Conservation (phyloP, 345 rosid species). For the Murraya koenigii region DNA sequence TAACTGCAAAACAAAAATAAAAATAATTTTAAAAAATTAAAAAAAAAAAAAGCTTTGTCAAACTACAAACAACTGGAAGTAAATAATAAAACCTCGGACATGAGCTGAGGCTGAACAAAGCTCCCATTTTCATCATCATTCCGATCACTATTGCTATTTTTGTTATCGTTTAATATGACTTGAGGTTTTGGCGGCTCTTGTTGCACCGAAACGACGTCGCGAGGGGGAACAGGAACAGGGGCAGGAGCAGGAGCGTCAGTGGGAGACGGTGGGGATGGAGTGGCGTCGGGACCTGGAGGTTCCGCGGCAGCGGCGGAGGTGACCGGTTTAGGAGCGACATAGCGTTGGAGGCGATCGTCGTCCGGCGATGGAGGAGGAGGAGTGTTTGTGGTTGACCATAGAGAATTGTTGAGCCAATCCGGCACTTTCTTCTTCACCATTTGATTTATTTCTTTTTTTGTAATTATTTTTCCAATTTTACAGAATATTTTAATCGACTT, state of each 20-base stretch:
- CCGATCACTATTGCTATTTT: slow-evolving; percentile 10
- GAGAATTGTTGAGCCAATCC: slow-evolving; percentile 96
- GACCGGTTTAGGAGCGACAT: slow-evolving; percentile 23
- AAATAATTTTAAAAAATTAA: not conserved
- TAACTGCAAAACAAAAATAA: slow-evolving; percentile 37
- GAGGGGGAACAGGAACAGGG: slow-evolving; percentile 11
- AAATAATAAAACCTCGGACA: slow-evolving; percentile 56
- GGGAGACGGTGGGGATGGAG: slow-evolving; percentile 40
- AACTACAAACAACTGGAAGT: not conserved
- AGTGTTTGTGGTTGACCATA: slow-evolving; percentile 70
- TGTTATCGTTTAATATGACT: slow-evolving; percentile 26
- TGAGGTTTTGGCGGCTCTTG: slow-evolving; percentile 40
- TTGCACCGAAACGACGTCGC: slow-evolving; percentile 19
- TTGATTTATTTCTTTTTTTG: not conserved
- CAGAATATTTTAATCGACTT: not conserved
- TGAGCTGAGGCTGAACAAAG: slow-evolving; percentile 59
- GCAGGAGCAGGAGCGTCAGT: slow-evolving; percentile 44
- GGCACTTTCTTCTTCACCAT: slow-evolving; percentile 90
- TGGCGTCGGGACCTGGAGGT: slow-evolving; percentile 35
- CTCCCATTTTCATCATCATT: slow-evolving; percentile 29
- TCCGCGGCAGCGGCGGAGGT: slow-evolving; percentile 29
- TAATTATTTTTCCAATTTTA: not conserved
- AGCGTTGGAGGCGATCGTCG: slow-evolving; percentile 42
- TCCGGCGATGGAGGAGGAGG: slow-evolving; percentile 42
- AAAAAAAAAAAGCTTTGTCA: not conserved